These are phyloP conservation scores for Phytopythium helicoides DNA, from an alignment of 352 stramenopile genomes.

Conservation along the genomic window DNA sequence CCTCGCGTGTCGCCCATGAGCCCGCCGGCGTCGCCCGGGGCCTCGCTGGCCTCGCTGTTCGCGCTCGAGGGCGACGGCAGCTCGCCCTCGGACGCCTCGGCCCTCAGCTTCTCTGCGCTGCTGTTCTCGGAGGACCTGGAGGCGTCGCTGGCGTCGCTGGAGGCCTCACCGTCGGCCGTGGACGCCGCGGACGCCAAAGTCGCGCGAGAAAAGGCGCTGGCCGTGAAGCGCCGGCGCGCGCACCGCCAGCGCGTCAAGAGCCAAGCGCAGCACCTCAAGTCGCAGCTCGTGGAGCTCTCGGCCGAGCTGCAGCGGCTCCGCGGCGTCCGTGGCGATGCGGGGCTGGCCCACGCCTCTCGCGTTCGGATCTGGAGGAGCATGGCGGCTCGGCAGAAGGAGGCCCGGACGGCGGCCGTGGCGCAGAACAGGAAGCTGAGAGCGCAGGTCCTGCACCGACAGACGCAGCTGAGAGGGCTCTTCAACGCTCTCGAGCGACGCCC, in stretches of 20 bases:
- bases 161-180: neutral
- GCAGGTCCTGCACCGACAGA: slow-evolving; percentile 3
- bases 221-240: slow-evolving; percentile 6
- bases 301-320: slow-evolving; percentile 3
- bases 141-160: neutral
- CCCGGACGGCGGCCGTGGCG: neutral
- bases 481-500: neutral
- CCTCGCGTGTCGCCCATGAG: too few relatives aligned
- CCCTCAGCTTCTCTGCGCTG: too few relatives aligned
- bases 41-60: too few relatives aligned
- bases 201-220: slow-evolving; percentile 4
- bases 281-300: slow-evolving; percentile 7
- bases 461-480: slow-evolving; percentile 4
- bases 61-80: too few relatives aligned
- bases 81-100: too few relatives aligned
- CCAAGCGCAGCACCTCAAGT: neutral
- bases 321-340: neutral
- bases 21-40: too few relatives aligned
- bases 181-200: neutral
- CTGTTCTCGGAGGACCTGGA: too few relatives aligned
- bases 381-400: slow-evolving; percentile 2
- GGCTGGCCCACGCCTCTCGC: neutral
- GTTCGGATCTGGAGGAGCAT: slow-evolving; percentile 9
- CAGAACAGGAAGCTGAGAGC: slow-evolving; percentile 5
- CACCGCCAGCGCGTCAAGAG: slow-evolving; percentile 7